A percentile compares a stretch with the other conserved stretches of the same genome.
Evolutionary conservation across 805 yeast species (phyloP).

Genomic region (Pichia phayaonensis): DNA sequence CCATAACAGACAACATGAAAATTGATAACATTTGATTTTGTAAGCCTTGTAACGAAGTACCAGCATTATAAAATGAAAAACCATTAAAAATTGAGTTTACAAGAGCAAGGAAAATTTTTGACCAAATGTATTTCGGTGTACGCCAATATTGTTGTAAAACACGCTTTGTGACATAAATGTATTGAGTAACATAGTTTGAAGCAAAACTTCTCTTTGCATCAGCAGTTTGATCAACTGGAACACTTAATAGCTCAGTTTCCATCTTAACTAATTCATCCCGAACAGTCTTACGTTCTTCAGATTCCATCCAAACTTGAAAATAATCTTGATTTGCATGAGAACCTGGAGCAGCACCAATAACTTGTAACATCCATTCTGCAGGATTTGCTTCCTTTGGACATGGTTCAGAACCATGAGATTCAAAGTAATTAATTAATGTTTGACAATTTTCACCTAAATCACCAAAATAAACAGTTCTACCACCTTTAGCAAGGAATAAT

Average conservation of each 20-base stretch:
- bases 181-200: slow-evolving; percentile 34
- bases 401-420: slow-evolving; percentile 51
- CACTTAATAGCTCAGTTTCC: slow-evolving; percentile 48
- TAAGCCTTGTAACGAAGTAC: slow-evolving; percentile 53
- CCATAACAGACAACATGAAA: slow-evolving; percentile 57
- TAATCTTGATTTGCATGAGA: slow-evolving; percentile 67
- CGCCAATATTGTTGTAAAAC: slow-evolving; percentile 58
- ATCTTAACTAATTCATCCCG: slow-evolving; percentile 52
- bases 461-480: slow-evolving; percentile 70
- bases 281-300: slow-evolving; percentile 52
- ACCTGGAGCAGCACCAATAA: slow-evolving; percentile 79
- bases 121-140: slow-evolving; percentile 53
- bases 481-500: slow-evolving; percentile 62
- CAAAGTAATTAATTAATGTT: slow-evolving; percentile 58
- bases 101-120: slow-evolving; percentile 45
- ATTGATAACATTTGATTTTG: slow-evolving; percentile 78
- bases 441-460: slow-evolving; percentile 52
- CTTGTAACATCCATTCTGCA: slow-evolving; percentile 89
- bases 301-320: slow-evolving; percentile 69
- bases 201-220: slow-evolving; percentile 39
- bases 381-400: slow-evolving; percentile 72
- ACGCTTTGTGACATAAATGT: slow-evolving; percentile 39
- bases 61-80: slow-evolving; percentile 61
- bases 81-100: slow-evolving; percentile 56
- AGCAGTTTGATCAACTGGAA: slow-evolving; percentile 27